Evolutionary conservation across 2,329 filamentous ascomycete species (phyloP).

Genomic region (Fusarium drepaniforme): DNA sequence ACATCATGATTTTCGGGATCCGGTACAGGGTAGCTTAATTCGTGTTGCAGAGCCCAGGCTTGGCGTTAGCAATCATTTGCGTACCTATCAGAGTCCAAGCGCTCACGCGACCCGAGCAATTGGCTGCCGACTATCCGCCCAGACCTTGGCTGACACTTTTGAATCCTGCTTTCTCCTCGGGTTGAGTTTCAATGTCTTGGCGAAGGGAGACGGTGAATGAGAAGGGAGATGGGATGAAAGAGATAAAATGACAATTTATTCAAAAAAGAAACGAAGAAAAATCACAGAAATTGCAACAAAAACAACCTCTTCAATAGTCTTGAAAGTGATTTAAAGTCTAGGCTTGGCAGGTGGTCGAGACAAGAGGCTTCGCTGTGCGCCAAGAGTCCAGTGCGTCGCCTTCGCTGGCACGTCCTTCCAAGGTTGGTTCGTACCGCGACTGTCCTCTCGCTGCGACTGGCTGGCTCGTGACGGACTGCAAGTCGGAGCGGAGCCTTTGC

Average conservation of each 20-base stretch:
- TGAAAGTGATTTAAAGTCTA: neutral
- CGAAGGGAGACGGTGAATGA: neutral
- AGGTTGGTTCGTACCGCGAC: neutral
- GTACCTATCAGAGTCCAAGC: neutral
- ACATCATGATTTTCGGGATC: neutral
- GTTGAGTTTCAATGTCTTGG: neutral
- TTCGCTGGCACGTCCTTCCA: neutral
- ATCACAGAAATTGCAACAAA: neutral
- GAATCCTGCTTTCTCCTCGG: neutral
- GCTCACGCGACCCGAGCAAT: conserved; percentile 24
- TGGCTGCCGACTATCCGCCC: conserved; percentile 1
- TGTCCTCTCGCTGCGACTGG: neutral
- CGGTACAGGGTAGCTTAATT: neutral
- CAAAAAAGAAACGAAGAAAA: neutral
- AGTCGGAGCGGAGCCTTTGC: conserved; percentile 20
- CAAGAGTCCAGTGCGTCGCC: neutral
- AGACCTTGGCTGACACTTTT: conserved; percentile 14
- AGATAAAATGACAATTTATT: neutral
- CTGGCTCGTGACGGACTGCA: neutral
- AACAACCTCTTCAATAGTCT: neutral
- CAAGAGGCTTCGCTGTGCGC: neutral
- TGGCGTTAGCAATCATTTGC: neutral
- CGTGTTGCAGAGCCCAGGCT: neutral
- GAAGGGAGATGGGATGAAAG: no score
- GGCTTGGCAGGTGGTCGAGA: neutral